Conservation (phyloP, 2,329 filamentous ascomycete genomes). For the Phialophora macrospora region DNA sequence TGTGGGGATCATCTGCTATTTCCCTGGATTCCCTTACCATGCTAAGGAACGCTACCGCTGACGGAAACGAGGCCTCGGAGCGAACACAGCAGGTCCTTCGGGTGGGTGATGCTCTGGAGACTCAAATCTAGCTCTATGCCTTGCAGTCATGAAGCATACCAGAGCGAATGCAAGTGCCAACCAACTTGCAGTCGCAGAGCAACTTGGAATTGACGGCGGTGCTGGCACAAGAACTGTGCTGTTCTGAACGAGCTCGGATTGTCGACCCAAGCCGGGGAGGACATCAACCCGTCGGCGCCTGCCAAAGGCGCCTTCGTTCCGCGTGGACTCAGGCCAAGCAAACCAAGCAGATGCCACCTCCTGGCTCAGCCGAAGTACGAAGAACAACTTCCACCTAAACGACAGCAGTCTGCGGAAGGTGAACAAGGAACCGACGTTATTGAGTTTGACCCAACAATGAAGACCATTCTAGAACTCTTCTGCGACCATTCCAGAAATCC, state of each 20-base stretch:
- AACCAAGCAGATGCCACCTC: neutral
- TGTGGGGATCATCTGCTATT: neutral
- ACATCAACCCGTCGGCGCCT: neutral
- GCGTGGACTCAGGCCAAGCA: neutral
- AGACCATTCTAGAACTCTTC: neutral
- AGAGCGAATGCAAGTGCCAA: neutral
- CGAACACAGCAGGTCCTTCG: neutral
- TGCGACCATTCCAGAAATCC: neutral
- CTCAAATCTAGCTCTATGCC: neutral
- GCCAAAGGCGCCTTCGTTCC: neutral
- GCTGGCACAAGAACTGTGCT: neutral
- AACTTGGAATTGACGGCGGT: neutral
- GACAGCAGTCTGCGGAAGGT: neutral
- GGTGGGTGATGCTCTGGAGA: neutral
- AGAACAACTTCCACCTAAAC: neutral
- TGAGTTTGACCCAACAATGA: neutral
- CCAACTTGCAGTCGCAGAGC: neutral
- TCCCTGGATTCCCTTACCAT: too few relatives aligned
- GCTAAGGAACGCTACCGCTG: neutral
- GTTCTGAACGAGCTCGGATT: neutral
- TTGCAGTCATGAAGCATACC: neutral
- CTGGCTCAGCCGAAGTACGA: neutral
- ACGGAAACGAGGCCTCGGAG: neutral
- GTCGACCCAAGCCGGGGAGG: neutral
- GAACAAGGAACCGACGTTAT: neutral